Evolutionary conservation across 1,139 yeast species (phyloP), one percentile per base, ranked within the genome.

Genomic region (Debaryomyces psychrophilus): DNA sequence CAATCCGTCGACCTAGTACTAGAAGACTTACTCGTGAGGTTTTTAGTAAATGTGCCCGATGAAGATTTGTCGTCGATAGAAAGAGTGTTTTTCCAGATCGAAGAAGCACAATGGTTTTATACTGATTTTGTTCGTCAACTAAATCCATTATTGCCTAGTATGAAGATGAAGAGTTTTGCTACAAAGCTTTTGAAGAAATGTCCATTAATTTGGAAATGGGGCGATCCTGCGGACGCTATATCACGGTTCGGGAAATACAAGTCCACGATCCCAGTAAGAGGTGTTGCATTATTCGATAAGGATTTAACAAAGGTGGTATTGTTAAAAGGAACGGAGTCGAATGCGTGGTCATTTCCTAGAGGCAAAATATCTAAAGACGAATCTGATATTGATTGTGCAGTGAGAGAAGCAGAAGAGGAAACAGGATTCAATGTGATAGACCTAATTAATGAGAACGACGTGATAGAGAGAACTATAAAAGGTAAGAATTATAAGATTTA

Each of bases 61-160:
- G 98, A 92, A 61, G 99, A 93, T 64, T 70, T 92, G 45, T 83
- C 93, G 27, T 81, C 93, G 17, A 82, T 88, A 41, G 97, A 90
- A 57, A 77, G 99, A 60, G 87, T 92, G 31, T 82, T 90, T 60
- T 95, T 95, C 70, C 97, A 92, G 62, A 85, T 95, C 36, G 99
- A 95, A 73, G 99, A 95, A 66, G 99, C 99, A 2, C 97, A 90
- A 60, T 95, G 99, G 99, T 95, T 88, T 64, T 95, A 92, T 64
- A 82, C 89, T 41, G 99, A 95, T 67, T 92, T 87, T 60, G 76
- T 87, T 12, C 79, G 93, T 31, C 82, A 79, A 40, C 71, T 85
- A 58, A 87, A 90, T 62, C 95, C 95, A 2, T 67, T 77, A 26
- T 73, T 93, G 52, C 99, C 98, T 4, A 64, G 81, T 1, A 71